Evolutionary conservation across 768 basidiomycete genomes (phyloP).

Genomic region (Epithele typhae): DNA sequence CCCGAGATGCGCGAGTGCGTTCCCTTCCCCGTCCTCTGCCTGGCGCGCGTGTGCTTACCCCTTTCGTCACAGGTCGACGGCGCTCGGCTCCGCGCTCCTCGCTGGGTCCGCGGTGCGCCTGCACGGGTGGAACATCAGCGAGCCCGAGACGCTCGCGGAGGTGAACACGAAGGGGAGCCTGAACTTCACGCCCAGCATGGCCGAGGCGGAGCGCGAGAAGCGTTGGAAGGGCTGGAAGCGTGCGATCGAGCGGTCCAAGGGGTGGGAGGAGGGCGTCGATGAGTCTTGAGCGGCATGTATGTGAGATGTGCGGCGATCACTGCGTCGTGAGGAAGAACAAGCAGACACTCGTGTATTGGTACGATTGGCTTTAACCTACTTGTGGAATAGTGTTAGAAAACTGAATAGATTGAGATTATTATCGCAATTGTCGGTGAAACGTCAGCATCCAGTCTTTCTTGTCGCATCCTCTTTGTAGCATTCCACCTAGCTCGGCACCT

Average conservation of each 20-base stretch:
- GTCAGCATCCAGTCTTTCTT: too few species aligned
- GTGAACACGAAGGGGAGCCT: conserved; percentile 85
- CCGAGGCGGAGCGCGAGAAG: conserved; percentile 50
- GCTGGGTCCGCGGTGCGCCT: conserved; percentile 85
- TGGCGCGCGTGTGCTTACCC: too few species aligned
- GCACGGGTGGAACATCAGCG: conserved; percentile 88
- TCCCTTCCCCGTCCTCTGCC: background rate
- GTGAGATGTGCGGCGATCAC: too few species aligned
- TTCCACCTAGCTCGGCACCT: too few species aligned
- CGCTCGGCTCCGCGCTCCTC: conserved; percentile 89
- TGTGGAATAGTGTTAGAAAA: too few species aligned
- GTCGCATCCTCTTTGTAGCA: too few species aligned
- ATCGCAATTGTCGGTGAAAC: too few species aligned
- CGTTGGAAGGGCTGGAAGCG: conserved; percentile 83
- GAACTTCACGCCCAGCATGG: conserved; percentile 58
- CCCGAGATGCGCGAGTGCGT: conserved; percentile 96
- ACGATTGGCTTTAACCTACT: too few species aligned
- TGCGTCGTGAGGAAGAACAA: too few species aligned
- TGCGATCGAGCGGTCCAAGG: conserved; percentile 78
- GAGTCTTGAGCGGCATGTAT: conserved; percentile 2
- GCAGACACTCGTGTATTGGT: too few species aligned
- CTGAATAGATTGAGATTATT: too few species aligned
- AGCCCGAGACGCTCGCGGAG: conserved; percentile 76
- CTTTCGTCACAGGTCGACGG: conserved; percentile 68
- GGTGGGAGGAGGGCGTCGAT: conserved; percentile 58